These are phyloP conservation scores for Eutypella sp. DNA, from an alignment of 2,329 filamentous ascomycete species.

Conservation along the genomic window DNA sequence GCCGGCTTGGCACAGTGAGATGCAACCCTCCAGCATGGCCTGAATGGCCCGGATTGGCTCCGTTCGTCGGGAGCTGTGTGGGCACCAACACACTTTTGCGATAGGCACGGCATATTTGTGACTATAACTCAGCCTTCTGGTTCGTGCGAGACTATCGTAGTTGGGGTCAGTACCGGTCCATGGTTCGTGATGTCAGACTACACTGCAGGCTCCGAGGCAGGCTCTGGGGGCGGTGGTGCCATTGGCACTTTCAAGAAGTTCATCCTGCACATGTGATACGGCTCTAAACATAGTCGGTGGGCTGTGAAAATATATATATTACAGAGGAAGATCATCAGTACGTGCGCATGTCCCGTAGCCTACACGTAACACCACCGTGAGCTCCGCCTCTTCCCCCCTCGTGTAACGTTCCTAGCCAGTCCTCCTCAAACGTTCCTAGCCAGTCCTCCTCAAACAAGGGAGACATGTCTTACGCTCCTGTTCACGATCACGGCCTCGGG, in stretches of 20 bases:
- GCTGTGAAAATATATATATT: background rate
- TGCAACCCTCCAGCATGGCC: background rate
- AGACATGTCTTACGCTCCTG: conserved; percentile 2
- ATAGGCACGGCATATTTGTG: background rate
- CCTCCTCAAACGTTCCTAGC: background rate
- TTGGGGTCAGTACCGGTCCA: too few species aligned
- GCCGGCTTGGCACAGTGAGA: background rate
- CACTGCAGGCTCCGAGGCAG: too few species aligned
- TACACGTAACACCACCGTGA: background rate
- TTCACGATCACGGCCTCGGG: conserved; percentile 1
- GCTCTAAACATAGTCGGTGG: background rate
- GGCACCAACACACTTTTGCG: background rate
- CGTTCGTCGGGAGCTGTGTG: background rate
- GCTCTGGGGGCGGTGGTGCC: too few species aligned
- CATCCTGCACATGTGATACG: background rate
- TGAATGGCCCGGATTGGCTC: background rate
- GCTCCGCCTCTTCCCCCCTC: background rate
- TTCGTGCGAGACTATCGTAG: background rate
- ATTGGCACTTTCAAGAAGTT: background rate
- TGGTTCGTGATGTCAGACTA: too few species aligned
- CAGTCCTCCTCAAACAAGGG: conserved; percentile 1
- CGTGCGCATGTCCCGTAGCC: background rate
- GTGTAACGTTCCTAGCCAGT: background rate
- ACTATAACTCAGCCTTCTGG: background rate
- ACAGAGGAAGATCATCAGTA: background rate